Evolutionary conservation across 306 rosid genomes (phyloP), one percentile per base, ranked within the genome.

Genomic region (Lathyrus oleraceus): DNA sequence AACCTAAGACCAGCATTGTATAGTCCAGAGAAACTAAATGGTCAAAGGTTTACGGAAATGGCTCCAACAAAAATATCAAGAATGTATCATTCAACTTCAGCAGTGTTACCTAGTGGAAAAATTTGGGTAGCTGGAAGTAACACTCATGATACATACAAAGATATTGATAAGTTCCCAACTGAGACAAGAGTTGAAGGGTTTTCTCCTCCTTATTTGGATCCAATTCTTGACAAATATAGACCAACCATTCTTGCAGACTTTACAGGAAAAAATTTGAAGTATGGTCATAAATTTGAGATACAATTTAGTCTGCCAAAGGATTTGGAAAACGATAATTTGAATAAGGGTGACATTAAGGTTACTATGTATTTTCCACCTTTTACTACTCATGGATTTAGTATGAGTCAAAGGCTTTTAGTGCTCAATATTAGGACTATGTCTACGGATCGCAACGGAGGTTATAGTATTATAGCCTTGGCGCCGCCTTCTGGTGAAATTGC

Each of bases 331-430:
- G 3, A 0, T 4, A 6, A 1, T 2, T 19, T 74, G 53, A 4
- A 2, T 5, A 74, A 19, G 68, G 20, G 3, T 1, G 84, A 83
- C 5, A 28, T 95, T 14, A 81, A 70, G 81, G 78, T 91, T 28
- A 79, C 87, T 12, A 71, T 95, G 72, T 87, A 88, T 63, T 72
- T 85, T 13, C 95, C 95, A 11, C 97, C 99, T 1, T 95, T 95
- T 64, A 95, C 99, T 1, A 95, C 99, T 32, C 99, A 91, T 58
- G 99, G 99, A 0, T 76, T 21, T 57, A 87, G 96, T 3, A 85
- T 85, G 99, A 85, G 72, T 45, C 99, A 95, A 68, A 87, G 99
- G 66, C 80, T 86, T 20, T 0, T 95, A 11, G 20, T 83, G 1
- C 68, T 95, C 51, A 57, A 6, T n/a, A 61, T 4, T 1, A 3